phyloP scores from a whole-genome alignment of 345 rosid species.

The Litchi chinensis region DNA sequence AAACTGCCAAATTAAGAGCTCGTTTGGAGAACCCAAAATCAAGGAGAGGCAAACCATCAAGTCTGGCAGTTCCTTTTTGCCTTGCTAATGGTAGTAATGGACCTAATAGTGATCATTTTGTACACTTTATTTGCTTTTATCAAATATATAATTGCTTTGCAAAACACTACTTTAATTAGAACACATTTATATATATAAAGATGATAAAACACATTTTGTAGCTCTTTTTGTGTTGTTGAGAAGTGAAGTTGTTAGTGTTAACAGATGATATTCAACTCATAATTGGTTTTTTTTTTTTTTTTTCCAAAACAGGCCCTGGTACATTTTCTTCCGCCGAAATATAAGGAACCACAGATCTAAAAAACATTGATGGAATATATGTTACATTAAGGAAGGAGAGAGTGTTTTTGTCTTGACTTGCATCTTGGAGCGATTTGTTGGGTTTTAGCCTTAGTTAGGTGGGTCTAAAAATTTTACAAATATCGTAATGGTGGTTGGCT shows the following conservation, averaged over 20 bases:
- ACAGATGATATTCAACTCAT: background rate
- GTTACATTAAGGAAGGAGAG: slow-evolving; percentile 14
- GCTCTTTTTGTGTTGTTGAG: background rate
- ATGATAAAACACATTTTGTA: background rate
- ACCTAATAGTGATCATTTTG: background rate
- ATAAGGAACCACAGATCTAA: slow-evolving; percentile 6
- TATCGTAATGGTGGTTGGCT: slow-evolving; percentile 15
- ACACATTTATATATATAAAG: background rate
- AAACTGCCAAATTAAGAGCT: background rate
- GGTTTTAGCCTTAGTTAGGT: slow-evolving; percentile 12
- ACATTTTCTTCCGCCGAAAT: background rate
- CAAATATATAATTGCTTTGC: no score
- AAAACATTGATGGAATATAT: slow-evolving; percentile 22
- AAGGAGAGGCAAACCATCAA: background rate
- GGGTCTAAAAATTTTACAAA: background rate
- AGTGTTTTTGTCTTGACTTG: slow-evolving; percentile 24
- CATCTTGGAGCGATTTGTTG: background rate
- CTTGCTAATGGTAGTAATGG: background rate
- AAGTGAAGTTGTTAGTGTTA: background rate
- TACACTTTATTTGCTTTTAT: background rate
- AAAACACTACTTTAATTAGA: background rate
- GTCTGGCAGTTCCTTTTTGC: background rate
- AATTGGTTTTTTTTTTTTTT: background rate
- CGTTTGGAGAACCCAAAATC: background rate
- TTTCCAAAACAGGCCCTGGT: background rate